phyloP scores from a whole-genome alignment of 2,329 filamentous ascomycete species.

The Metarhizium humberi region DNA sequence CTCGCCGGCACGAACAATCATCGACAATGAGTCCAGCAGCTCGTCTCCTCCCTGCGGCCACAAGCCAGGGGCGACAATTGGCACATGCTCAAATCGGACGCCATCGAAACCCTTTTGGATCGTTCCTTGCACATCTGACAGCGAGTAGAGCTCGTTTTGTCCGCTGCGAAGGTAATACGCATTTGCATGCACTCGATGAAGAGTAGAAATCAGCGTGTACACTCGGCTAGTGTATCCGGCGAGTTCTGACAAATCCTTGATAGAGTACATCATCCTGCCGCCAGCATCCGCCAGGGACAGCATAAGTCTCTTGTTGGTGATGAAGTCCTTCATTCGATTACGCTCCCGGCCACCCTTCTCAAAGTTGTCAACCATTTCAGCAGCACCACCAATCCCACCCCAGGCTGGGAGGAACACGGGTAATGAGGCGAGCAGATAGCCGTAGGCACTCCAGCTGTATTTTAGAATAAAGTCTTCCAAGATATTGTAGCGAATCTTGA shows the following conservation, averaged over 20 bases:
- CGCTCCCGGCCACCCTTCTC: conserved; percentile 57
- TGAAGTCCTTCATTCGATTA: conserved; percentile 94
- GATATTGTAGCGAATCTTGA: conserved; percentile 98
- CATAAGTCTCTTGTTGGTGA: conserved; percentile 98
- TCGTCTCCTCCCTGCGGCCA: conserved; percentile 90
- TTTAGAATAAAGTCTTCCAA: conserved; percentile 97
- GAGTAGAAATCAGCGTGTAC: conserved; percentile 87
- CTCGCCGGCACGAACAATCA: conserved; percentile 83
- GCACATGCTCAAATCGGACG: conserved; percentile 85
- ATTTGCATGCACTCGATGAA: conserved; percentile 86
- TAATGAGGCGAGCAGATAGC: conserved; percentile 85
- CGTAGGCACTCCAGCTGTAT: conserved; percentile 97
- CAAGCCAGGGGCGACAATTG: conserved; percentile 78
- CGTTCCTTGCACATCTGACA: conserved; percentile 88
- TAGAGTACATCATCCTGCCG: conserved; percentile 98
- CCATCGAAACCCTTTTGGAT: conserved; percentile 93
- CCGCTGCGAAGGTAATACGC: conserved; percentile 65
- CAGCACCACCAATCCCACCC: conserved; percentile 70
- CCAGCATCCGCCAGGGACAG: conserved; percentile 92
- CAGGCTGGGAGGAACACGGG: conserved; percentile 92
- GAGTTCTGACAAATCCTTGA: conserved; percentile 93
- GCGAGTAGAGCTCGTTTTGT: conserved; percentile 73
- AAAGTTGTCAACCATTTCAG: conserved; percentile 50
- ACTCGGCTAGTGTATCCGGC: conserved; percentile 94
- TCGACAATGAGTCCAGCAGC: conserved; percentile 76